These are phyloP conservation scores for Penicillium salamii DNA, from an alignment of 495 filamentous ascomycete species.

Conservation along the genomic window DNA sequence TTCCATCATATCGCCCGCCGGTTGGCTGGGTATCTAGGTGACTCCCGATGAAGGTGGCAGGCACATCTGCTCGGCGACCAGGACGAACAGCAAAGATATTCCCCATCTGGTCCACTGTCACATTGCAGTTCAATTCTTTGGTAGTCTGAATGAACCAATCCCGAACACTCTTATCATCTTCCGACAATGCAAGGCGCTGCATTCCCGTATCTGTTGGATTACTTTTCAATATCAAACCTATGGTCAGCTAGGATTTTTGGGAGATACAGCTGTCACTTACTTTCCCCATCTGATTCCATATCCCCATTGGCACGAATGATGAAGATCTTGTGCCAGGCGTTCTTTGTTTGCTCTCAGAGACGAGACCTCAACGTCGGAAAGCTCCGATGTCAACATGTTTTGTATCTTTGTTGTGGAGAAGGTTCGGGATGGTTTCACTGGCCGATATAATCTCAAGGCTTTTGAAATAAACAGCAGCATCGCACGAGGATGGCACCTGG, in stretches of 20 bases:
- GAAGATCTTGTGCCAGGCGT: constrained; percentile 59
- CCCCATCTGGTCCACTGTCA: constrained; percentile 63
- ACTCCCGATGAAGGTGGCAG: constrained; percentile 67
- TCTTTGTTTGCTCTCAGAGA: constrained; percentile 56
- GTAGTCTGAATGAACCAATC: constrained; percentile 75
- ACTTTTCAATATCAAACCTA: constrained; percentile 24
- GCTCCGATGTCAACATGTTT: constrained; percentile 39
- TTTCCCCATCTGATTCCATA: constrained; percentile 61
- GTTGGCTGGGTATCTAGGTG: constrained; percentile 79
- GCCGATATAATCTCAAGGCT: not conserved
- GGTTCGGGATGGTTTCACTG: not conserved
- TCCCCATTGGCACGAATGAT: constrained; percentile 67
- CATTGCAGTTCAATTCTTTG: constrained; percentile 58
- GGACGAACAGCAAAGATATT: constrained; percentile 74
- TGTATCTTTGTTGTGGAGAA: constrained; percentile 27
- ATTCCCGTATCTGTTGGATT: constrained; percentile 61
- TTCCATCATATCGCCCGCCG: constrained; percentile 72
- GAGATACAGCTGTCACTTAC: constrained; percentile 39
- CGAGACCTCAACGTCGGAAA: constrained; percentile 39
- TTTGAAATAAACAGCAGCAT: not conserved
- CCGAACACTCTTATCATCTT: constrained; percentile 67
- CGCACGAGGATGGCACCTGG: not conserved
- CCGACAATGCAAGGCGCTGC: constrained; percentile 64
- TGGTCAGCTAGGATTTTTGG: constrained; percentile 2
- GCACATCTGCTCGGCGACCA: constrained; percentile 50